Evolutionary conservation across 2,329 filamentous ascomycete genomes (phyloP).

Genomic region (Stagonosporopsis tanaceti): DNA sequence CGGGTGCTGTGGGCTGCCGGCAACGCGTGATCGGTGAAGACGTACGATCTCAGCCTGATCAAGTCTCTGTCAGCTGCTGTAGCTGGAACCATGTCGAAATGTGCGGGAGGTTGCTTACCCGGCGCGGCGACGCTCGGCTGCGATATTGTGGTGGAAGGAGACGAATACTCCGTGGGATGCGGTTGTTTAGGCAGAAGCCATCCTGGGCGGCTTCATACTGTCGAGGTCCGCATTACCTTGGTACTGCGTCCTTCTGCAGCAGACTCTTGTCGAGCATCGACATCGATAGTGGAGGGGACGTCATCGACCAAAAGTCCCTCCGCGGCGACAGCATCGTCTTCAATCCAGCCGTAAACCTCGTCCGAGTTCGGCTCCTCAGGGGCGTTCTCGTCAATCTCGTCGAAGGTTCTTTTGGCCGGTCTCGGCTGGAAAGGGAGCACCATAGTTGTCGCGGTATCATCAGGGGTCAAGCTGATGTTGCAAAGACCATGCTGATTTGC

Average conservation of each 20-base stretch:
- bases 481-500: conserved; percentile 41
- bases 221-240: conserved; percentile 37
- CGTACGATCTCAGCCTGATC: conserved; percentile 27
- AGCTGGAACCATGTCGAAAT: not conserved
- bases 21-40: conserved; percentile 29
- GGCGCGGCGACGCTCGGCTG: not conserved
- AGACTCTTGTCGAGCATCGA: conserved; percentile 24
- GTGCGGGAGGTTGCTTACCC: conserved; percentile 17
- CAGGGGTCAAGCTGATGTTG: conserved; percentile 41
- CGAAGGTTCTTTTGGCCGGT: conserved; percentile 65
- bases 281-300: conserved; percentile 23
- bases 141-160: not conserved
- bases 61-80: conserved; percentile 19
- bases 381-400: conserved; percentile 66
- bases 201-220: conserved; percentile 23
- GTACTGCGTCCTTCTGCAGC: conserved; percentile 33
- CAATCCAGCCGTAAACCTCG: conserved; percentile 77
- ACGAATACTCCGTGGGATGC: not conserved
- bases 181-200: conserved; percentile 8
- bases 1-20: conserved; percentile 23
- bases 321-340: conserved; percentile 63
- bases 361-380: conserved; percentile 68
- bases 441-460: conserved; percentile 40
- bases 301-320: conserved; percentile 51
- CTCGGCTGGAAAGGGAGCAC: conserved; percentile 38